Evolutionary conservation across 164 flowering plant species (phyloP).

Genomic region (Aristolochia fimbriata): DNA sequence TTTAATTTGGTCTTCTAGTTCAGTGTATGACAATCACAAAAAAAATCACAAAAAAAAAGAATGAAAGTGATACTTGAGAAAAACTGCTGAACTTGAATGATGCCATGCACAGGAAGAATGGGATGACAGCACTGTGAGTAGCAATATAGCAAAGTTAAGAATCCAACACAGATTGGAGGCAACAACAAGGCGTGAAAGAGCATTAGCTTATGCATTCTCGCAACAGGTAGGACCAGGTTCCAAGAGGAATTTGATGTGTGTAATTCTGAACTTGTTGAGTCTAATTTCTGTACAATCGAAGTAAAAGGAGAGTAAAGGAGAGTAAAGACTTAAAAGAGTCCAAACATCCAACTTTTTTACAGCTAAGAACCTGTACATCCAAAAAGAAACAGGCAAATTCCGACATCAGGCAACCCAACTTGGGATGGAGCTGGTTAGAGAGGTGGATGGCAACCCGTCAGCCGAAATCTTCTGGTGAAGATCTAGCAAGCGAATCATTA

Average conservation of each 20-base stretch:
- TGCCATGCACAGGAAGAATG: conserved; percentile 56
- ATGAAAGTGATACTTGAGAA: no score
- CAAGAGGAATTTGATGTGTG: neutral
- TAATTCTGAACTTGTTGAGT: neutral
- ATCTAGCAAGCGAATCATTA: conserved; percentile 15
- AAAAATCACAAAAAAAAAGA: no score
- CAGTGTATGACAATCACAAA: no score
- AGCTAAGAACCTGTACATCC: conserved; percentile 60
- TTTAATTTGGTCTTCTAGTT: no score
- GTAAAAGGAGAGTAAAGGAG: no score
- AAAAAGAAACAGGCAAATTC: conserved; percentile 37
- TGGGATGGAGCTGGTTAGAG: conserved; percentile 85
- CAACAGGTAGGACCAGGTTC: conserved; percentile 52
- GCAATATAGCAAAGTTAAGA: conserved; percentile 55
- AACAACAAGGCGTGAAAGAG: conserved; percentile 73
- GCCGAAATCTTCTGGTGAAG: conserved; percentile 36
- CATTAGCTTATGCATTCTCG: conserved; percentile 83
- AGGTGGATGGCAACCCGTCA: conserved; percentile 89
- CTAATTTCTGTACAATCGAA: neutral
- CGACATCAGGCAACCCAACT: conserved; percentile 26
- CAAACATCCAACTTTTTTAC: neutral
- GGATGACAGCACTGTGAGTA: conserved; percentile 86
- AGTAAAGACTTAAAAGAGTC: conserved; percentile 1
- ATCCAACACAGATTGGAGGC: conserved; percentile 71
- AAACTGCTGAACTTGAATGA: no score